phyloP scores from a whole-genome alignment of 257 asterid genomes.

The Primulina tabacum region DNA sequence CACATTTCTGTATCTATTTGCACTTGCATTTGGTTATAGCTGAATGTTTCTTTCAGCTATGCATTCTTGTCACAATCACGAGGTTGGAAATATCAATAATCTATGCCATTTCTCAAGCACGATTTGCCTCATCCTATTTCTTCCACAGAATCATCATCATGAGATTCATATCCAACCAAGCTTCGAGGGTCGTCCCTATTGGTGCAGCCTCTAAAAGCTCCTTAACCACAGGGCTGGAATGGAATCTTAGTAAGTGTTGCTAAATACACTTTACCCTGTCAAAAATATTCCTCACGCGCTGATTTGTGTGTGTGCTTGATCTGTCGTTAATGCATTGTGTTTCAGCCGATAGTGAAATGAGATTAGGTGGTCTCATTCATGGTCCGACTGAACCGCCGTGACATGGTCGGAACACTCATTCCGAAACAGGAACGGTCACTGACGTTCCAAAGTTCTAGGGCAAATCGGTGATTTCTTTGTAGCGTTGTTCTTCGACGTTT shows the following conservation, averaged over 20 bases:
- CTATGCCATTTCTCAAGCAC: constrained; percentile 58
- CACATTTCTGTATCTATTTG: background rate
- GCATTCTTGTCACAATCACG: constrained; percentile 89
- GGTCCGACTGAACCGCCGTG: no score
- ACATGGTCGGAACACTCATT: no score
- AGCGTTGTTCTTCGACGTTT: no score
- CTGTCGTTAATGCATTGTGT: constrained; percentile 9
- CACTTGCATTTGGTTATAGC: constrained; percentile 6
- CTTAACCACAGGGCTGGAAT: constrained; percentile 25
- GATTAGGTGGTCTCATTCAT: constrained; percentile 55
- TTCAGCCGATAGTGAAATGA: constrained; percentile 72
- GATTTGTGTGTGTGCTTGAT: background rate
- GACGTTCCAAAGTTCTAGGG: no score
- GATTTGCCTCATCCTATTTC: constrained; percentile 79
- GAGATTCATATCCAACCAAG: constrained; percentile 21
- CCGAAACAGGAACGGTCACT: no score
- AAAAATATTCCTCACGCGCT: background rate
- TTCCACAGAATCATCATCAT: constrained; percentile 63
- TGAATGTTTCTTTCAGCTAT: constrained; percentile 43
- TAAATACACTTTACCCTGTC: background rate
- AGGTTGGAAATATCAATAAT: constrained; percentile 82
- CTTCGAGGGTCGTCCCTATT: constrained; percentile 75
- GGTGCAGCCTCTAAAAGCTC: constrained; percentile 53
- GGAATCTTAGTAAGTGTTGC: constrained; percentile 69
- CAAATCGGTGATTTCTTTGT: no score